These are phyloP conservation scores for Fistulifera solaris DNA, from an alignment of 108 stramenopile genomes.

Conservation along the genomic window DNA sequence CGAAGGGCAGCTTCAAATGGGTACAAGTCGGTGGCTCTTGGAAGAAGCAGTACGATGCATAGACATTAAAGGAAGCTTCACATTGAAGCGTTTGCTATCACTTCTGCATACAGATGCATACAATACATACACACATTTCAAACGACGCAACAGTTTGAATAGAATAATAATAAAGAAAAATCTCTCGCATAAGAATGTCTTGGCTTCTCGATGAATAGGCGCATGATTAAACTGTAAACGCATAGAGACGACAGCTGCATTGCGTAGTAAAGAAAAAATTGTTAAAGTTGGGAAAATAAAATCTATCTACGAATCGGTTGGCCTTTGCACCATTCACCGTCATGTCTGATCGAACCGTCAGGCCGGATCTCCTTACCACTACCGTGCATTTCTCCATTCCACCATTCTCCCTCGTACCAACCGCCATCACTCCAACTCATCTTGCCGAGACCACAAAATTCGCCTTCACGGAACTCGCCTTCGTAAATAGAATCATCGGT, in stretches of 20 bases:
- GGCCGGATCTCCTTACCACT: conserved; percentile 36
- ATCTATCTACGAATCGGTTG: conserved; percentile 29
- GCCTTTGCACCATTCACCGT: conserved; percentile 41
- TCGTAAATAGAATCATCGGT: conserved; percentile 37
- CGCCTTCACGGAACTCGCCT: conserved; percentile 44
- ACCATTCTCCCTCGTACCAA: conserved; percentile 49
- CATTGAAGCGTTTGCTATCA: too few relatives aligned
- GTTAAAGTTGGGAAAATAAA: background rate
- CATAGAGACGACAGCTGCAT: too few relatives aligned
- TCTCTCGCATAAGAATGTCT: too few relatives aligned
- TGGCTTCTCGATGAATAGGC: too few relatives aligned
- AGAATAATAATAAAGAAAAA: too few relatives aligned
- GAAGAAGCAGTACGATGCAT: background rate
- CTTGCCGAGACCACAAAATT: conserved; percentile 40
- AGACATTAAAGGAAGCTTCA: too few relatives aligned
- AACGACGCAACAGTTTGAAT: too few relatives aligned
- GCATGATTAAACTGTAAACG: too few relatives aligned
- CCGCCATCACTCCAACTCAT: conserved; percentile 53
- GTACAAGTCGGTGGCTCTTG: background rate
- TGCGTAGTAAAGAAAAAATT: background rate
- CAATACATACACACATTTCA: background rate
- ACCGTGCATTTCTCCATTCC: conserved; percentile 50
- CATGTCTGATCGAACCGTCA: conserved; percentile 33
- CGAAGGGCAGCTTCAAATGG: background rate
- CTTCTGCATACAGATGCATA: too few relatives aligned